These are phyloP conservation scores for Pascua guehoae DNA, from an alignment of 1,284 basidiomycete species.

Conservation along the genomic window DNA sequence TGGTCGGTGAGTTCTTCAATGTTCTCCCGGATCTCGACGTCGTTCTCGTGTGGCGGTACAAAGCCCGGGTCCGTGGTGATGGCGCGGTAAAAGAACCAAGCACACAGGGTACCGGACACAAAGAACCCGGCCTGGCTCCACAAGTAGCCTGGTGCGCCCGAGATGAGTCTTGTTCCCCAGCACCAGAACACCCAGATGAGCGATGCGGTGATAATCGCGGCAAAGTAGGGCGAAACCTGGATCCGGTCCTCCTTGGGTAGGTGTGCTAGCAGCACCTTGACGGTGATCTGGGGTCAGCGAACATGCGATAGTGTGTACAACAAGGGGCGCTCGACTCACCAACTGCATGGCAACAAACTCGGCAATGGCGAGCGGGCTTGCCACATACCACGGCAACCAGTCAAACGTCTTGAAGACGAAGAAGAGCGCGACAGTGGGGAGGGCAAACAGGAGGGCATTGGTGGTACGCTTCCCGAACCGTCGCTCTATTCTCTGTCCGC, in stretches of 20 bases:
- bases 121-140: conserved; percentile 73
- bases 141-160: conserved; percentile 51
- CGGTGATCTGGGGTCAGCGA: conserved; percentile 23
- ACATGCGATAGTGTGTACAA: conserved; percentile 1
- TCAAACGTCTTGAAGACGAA: conserved; percentile 78
- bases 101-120: conserved; percentile 65
- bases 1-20: conserved; percentile 85
- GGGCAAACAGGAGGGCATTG: conserved; percentile 70
- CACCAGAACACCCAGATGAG: conserved; percentile 81
- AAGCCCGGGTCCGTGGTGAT: conserved; percentile 87
- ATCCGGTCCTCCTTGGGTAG: conserved; percentile 38
- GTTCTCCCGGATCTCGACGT: conserved; percentile 76
- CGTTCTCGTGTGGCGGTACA: conserved; percentile 68
- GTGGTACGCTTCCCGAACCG: conserved; percentile 62
- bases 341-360: conserved; percentile 92
- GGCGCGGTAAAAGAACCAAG: conserved; percentile 85
- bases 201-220: conserved; percentile 80
- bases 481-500: conserved; percentile 37
- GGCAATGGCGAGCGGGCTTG: conserved; percentile 71
- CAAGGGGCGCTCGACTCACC: conserved; percentile 61
- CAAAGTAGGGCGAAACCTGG: conserved; percentile 70
- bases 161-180: conserved; percentile 60
- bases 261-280: conserved; percentile 33
- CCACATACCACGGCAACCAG: conserved; percentile 84
- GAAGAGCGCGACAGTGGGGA: conserved; percentile 75